Evolutionary conservation across 2,329 filamentous ascomycete species (phyloP).

Genomic region (Claviceps arundinis): DNA sequence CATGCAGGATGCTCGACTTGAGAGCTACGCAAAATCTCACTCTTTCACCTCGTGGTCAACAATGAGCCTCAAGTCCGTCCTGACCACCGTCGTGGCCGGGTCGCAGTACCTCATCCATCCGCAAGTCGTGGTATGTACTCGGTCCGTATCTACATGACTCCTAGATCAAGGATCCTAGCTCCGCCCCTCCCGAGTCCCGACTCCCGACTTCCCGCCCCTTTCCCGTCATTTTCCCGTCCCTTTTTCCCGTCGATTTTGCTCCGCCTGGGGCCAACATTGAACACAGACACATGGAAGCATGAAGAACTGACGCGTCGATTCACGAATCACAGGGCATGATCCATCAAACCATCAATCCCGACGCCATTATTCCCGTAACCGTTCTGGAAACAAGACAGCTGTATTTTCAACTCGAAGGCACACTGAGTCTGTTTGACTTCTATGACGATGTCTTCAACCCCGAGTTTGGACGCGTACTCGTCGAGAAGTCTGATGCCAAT

Average conservation of each 20-base stretch:
- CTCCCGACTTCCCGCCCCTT: neutral
- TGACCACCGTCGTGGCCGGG: conserved; percentile 24
- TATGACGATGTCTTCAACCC: conserved; percentile 26
- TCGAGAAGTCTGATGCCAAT: conserved; percentile 22
- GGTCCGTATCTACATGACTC: neutral
- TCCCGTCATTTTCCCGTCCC: neutral
- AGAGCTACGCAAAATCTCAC: neutral
- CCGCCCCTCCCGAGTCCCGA: too few relatives aligned
- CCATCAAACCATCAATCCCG: conserved; percentile 27
- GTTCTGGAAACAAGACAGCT: conserved; percentile 25
- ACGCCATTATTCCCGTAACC: conserved; percentile 27
- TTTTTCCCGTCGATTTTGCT: too few relatives aligned
- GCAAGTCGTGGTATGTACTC: conserved; percentile 18
- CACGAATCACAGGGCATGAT: conserved; percentile 21
- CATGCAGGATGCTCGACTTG: neutral
- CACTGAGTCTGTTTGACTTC: conserved; percentile 18
- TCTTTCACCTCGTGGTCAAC: neutral
- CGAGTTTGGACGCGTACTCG: conserved; percentile 24
- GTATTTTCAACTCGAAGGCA: conserved; percentile 21
- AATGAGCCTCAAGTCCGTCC: conserved; percentile 14
- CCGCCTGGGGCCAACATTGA: too few relatives aligned
- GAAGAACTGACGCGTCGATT: neutral
- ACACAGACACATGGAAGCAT: neutral
- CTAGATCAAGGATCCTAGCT: neutral
- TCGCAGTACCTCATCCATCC: conserved; percentile 27